Percentiles rank a stretch among this genome's conserved stretches.
phyloP scores from a whole-genome alignment of 768 basidiomycete genomes.

The Amanita rimosa region DNA sequence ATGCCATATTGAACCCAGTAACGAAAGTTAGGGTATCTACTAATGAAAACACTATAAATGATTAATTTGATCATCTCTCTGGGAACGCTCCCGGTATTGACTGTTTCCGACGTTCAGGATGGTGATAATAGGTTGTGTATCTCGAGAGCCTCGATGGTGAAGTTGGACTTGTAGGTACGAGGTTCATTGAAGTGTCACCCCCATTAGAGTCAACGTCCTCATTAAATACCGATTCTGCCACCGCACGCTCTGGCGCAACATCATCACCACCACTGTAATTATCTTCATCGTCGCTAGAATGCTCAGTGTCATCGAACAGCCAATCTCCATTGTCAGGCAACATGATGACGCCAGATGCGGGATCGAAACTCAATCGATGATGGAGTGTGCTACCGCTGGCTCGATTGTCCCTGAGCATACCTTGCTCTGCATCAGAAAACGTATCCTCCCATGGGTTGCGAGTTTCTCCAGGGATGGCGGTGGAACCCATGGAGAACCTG shows the following conservation, averaged over 20 bases:
- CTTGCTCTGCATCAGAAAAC: constrained; percentile 1
- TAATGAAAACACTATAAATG: not conserved
- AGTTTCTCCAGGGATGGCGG: constrained; percentile 7
- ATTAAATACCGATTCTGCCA: constrained; percentile 18
- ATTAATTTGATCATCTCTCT: constrained; percentile 7
- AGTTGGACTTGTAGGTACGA: constrained; percentile 12
- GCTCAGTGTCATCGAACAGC: constrained; percentile 37
- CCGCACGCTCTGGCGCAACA: constrained; percentile 15
- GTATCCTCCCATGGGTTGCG: constrained; percentile 60
- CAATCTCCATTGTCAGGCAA: constrained; percentile 68
- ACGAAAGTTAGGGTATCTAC: not conserved
- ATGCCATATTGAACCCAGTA: not conserved
- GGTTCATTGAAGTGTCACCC: constrained; percentile 1
- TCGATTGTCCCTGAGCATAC: not conserved
- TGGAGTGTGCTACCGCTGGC: constrained; percentile 17
- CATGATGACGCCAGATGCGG: constrained; percentile 81
- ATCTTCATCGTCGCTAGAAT: constrained; percentile 39
- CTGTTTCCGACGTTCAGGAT: constrained; percentile 61
- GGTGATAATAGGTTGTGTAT: constrained; percentile 78
- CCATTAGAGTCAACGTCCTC: constrained; percentile 8
- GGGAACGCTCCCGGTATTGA: constrained; percentile 55
- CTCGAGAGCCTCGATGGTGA: constrained; percentile 38
- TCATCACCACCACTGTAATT: constrained; percentile 22
- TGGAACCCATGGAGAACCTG: constrained; percentile 14
- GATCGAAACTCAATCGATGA: constrained; percentile 75